Conservation (phyloP, 495 filamentous ascomycete species). For the Podospora anserina region DNA sequence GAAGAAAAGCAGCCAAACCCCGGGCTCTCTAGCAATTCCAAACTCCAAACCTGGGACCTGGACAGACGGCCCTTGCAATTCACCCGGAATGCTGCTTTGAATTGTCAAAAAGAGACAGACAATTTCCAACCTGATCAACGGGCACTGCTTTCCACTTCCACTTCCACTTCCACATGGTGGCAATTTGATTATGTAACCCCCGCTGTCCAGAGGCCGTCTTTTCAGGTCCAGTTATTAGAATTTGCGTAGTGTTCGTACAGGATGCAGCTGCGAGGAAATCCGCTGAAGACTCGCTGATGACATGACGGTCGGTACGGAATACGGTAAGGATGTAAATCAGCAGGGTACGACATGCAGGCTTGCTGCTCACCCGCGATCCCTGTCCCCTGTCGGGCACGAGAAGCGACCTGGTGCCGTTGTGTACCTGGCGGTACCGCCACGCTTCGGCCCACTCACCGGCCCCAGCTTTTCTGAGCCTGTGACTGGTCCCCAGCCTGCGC, state of each 20-base stretch:
- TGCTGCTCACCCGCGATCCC: constrained; percentile 46
- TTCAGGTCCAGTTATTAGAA: neutral
- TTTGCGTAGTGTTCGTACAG: neutral
- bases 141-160: neutral
- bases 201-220: neutral
- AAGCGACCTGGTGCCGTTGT: constrained; percentile 23
- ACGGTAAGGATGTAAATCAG: constrained; percentile 5
- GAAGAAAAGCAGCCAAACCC: neutral
- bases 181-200: neutral
- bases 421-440: constrained; percentile 29
- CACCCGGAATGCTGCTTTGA: neutral
- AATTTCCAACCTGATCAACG: neutral
- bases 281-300: neutral
- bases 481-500: constrained; percentile 11
- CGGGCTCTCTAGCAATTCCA: neutral
- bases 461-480: constrained; percentile 12
- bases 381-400: constrained; percentile 36
- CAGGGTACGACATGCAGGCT: constrained; percentile 21
- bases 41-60: neutral
- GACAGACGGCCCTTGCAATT: neutral
- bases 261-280: neutral
- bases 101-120: neutral
- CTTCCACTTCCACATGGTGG: neutral
- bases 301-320: neutral
- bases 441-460: constrained; percentile 15